phyloP scores from a whole-genome alignment of 2,329 filamentous ascomycete species.

The Fusarium sp. region DNA sequence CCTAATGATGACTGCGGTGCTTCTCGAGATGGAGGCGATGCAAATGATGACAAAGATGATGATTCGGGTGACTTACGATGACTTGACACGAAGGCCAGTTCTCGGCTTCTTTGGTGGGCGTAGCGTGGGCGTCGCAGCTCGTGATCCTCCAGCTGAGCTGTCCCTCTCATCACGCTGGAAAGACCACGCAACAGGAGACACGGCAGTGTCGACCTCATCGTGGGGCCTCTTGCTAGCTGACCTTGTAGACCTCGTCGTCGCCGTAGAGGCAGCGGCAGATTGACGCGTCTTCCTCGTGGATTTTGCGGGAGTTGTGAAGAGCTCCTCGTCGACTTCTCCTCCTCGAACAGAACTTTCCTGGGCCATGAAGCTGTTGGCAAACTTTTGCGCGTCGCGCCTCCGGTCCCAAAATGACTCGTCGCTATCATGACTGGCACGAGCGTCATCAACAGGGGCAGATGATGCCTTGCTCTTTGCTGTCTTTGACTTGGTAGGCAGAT shows the following conservation, averaged over 20 bases:
- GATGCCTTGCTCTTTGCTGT: constrained; percentile 49
- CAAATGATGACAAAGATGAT: background rate
- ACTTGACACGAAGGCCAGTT: constrained; percentile 73
- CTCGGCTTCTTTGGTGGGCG: constrained; percentile 70
- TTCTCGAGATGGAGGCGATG: constrained; percentile 9
- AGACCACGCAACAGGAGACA: constrained; percentile 65
- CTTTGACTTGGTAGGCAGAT: constrained; percentile 48
- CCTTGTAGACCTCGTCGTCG: constrained; percentile 60
- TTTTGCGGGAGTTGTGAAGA: constrained; percentile 50
- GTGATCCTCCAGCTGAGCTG: constrained; percentile 64
- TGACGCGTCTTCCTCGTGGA: constrained; percentile 54
- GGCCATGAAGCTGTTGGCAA: constrained; percentile 54
- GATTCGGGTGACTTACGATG: constrained; percentile 68
- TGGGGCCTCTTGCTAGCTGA: constrained; percentile 65
- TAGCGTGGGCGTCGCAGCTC: constrained; percentile 70
- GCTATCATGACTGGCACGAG: constrained; percentile 49
- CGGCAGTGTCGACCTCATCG: constrained; percentile 66
- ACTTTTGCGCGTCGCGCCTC: constrained; percentile 55
- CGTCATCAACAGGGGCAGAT: constrained; percentile 48
- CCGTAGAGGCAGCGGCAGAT: constrained; percentile 49
- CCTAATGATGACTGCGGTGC: constrained; percentile 1
- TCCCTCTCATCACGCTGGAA: constrained; percentile 61
- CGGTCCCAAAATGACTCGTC: constrained; percentile 52
- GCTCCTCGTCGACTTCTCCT: constrained; percentile 45
- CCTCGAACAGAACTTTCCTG: constrained; percentile 57